Conservation (phyloP, 139 green algal species). For the Cymbomonas tetramitiformis region DNA sequence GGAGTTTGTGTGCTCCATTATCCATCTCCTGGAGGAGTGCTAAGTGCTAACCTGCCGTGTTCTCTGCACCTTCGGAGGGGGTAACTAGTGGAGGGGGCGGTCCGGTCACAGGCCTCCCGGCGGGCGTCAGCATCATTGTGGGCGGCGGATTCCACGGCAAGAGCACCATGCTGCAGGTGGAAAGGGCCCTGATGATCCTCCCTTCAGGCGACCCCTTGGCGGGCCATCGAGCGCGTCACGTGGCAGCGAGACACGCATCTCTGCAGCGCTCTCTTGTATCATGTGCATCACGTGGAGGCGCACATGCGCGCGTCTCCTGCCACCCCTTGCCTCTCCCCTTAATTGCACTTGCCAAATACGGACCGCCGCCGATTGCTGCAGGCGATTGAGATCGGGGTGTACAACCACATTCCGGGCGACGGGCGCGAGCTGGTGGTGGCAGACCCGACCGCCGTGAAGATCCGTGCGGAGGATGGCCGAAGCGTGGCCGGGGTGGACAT, state of each 20-base stretch:
- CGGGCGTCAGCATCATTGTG: conserved; percentile 50
- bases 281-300: too few relatives aligned
- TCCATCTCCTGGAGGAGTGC: too few relatives aligned
- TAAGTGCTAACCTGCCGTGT: conserved; percentile 30
- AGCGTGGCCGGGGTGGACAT: conserved; percentile 46
- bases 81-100: conserved; percentile 38
- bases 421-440: conserved; percentile 48
- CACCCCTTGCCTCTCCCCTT: too few relatives aligned
- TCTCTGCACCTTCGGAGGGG: conserved; percentile 28
- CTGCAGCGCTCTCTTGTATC: too few relatives aligned
- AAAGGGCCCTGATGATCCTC: too few relatives aligned
- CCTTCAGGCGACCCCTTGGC: too few relatives aligned
- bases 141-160: conserved; percentile 60
- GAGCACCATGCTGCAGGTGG: conserved; percentile 46
- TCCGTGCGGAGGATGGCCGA: conserved; percentile 50
- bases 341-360: too few relatives aligned
- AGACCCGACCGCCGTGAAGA: conserved; percentile 35
- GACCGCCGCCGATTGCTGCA: too few relatives aligned
- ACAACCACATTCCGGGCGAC: conserved; percentile 53
- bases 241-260: too few relatives aligned
- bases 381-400: conserved; percentile 47
- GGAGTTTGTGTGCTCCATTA: too few relatives aligned
- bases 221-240: too few relatives aligned
- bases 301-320: too few relatives aligned
- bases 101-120: conserved; percentile 40